Evolutionary conservation across 139 green algal species (phyloP).

Genomic region (Gonium pectorale): DNA sequence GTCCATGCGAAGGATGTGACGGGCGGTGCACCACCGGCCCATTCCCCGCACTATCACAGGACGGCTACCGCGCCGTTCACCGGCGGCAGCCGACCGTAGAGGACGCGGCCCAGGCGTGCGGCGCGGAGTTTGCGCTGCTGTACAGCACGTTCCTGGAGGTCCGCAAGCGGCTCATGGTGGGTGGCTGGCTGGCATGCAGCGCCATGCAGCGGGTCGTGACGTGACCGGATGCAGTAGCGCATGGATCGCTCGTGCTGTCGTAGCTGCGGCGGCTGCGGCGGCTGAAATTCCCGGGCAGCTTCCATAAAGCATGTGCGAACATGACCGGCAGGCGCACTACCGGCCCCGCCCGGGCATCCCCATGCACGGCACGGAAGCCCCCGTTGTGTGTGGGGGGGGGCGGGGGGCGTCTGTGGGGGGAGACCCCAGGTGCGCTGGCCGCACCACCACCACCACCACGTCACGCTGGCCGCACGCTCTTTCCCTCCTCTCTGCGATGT

Average conservation of each 20-base stretch:
- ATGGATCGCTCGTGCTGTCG: not conserved
- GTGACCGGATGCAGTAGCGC: not conserved
- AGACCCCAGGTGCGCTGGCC: not conserved
- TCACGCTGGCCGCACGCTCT: not conserved
- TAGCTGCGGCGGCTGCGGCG: not conserved
- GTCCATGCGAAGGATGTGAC: not conserved
- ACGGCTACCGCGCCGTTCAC: not conserved
- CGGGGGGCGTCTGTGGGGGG: not conserved
- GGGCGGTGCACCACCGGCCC: not conserved
- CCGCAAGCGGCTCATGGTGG: conserved; percentile 15
- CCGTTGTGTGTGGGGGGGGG: not conserved
- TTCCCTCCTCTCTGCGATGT: too few species aligned
- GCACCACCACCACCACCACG: not conserved
- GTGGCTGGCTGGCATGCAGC: not conserved
- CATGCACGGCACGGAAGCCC: not conserved
- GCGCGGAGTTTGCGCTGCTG: not conserved
- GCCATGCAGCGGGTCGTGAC: not conserved
- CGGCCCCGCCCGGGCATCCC: not conserved
- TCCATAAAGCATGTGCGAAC: too few species aligned
- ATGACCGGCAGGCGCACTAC: too few species aligned
- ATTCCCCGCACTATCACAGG: not conserved
- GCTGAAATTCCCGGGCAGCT: too few species aligned
- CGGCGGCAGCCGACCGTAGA: not conserved
- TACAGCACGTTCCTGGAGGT: conserved; percentile 8
- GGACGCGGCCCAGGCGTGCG: not conserved